Conservation (phyloP, 1,139 yeast species). For the Blastobotrys illinoisensis region DNA sequence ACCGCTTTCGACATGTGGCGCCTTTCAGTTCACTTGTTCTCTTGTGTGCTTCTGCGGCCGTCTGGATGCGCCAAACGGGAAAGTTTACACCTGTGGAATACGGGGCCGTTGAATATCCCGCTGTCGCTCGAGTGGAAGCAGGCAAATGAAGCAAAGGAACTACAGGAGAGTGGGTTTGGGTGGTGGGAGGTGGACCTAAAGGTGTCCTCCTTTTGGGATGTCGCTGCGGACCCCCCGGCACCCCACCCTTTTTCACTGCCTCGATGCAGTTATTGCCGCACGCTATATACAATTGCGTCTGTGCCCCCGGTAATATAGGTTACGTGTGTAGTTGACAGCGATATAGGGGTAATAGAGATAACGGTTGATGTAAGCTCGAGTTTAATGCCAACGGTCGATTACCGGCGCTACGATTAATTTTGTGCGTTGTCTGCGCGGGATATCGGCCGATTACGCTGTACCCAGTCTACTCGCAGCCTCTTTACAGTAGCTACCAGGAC, state of each 20-base stretch:
- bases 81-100: not conserved
- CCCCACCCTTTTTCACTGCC: not conserved
- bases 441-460: no score
- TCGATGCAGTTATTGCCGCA: not conserved
- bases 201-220: not conserved
- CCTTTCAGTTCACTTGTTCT: not conserved
- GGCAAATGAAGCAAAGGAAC: not conserved
- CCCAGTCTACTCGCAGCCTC: no score
- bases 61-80: not conserved
- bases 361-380: no score
- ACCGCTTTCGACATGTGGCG: conserved; percentile 59
- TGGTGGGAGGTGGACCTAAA: not conserved
- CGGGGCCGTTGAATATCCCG: not conserved
- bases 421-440: no score
- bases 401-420: no score
- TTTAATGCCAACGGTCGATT: no score
- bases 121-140: not conserved
- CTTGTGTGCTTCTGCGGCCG: not conserved
- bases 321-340: no score
- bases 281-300: no score
- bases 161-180: no score
- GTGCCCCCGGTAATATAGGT: not conserved
- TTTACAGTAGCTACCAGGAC: no score
- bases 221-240: not conserved
- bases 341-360: no score